phyloP scores from a whole-genome alignment of 805 yeast genomes.

The Tetrapisispora arboricola region DNA sequence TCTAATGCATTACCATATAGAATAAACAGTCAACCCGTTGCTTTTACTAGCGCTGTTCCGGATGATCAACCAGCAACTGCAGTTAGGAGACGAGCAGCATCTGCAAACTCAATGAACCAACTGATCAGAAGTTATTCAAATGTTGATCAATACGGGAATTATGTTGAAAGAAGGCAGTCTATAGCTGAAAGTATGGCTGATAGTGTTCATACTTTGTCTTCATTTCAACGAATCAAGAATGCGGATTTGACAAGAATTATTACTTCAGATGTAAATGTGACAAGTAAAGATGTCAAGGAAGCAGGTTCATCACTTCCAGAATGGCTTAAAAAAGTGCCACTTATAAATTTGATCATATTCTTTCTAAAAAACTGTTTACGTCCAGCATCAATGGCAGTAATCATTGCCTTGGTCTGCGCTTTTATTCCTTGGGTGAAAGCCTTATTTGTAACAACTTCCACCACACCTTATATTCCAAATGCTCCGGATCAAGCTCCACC shows the following conservation, averaged over 20 bases:
- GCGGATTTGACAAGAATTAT: slow-evolving; percentile 25
- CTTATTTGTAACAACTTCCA: slow-evolving; percentile 44
- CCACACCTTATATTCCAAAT: slow-evolving; percentile 38
- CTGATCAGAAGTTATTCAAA: slow-evolving; percentile 39
- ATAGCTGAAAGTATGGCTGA: slow-evolving; percentile 3
- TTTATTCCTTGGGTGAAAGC: slow-evolving; percentile 87
- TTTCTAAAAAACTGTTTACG: slow-evolving; percentile 46
- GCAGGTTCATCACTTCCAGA: slow-evolving; percentile 24
- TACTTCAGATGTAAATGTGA: slow-evolving; percentile 28
- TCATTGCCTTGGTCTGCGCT: slow-evolving; percentile 53
- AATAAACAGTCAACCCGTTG: slow-evolving; percentile 17
- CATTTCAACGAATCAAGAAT: slow-evolving; percentile 12
- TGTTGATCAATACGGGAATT: slow-evolving; percentile 26
- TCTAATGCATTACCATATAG: not conserved
- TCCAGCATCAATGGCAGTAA: slow-evolving; percentile 66
- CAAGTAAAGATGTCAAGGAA: slow-evolving; percentile 22
- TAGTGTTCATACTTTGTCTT: not conserved
- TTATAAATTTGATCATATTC: slow-evolving; percentile 24
- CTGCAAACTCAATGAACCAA: slow-evolving; percentile 25
- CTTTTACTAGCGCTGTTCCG: slow-evolving; percentile 10
- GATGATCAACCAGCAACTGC: slow-evolving; percentile 5
- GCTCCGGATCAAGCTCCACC: slow-evolving; percentile 91
- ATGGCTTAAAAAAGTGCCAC: slow-evolving; percentile 20
- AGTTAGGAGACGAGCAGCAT: slow-evolving; percentile 7
- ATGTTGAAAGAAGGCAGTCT: slow-evolving; percentile 13